Evolutionary conservation across 257 asterid genomes (phyloP).

Genomic region (Plectranthus barbatus): DNA sequence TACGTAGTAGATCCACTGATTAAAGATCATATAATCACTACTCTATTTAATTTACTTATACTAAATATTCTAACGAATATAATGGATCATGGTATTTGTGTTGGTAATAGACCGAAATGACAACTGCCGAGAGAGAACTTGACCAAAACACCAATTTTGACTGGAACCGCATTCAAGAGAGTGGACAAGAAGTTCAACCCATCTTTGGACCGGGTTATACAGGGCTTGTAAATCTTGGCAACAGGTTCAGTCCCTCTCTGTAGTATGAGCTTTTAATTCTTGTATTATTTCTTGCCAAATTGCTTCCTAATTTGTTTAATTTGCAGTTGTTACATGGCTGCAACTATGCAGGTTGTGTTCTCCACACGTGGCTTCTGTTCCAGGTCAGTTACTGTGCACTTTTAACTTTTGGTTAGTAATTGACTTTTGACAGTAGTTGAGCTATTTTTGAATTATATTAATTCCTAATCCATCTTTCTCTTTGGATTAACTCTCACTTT

Average conservation of each 20-base stretch:
- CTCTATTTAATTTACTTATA: too few relatives aligned
- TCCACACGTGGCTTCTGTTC: slow-evolving; percentile 70
- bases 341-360: slow-evolving; percentile 91
- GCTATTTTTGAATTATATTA: background rate
- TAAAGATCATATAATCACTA: too few relatives aligned
- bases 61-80: too few relatives aligned
- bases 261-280: background rate
- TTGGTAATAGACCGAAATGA: slow-evolving; percentile 75
- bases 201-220: slow-evolving; percentile 96
- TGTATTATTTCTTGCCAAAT: slow-evolving; percentile 1
- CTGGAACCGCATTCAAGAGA: slow-evolving; percentile 99
- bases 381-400: slow-evolving; percentile 41
- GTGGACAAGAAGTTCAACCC: slow-evolving; percentile 80
- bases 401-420: slow-evolving; percentile 3
- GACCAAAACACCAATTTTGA: slow-evolving; percentile 90
- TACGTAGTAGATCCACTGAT: too few relatives aligned
- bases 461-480: slow-evolving; percentile 1
- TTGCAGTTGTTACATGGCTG: slow-evolving; percentile 96
- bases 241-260: slow-evolving; percentile 47
- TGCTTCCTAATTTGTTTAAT: slow-evolving; percentile 13
- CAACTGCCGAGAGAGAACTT: slow-evolving; percentile 97
- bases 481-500: slow-evolving; percentile 15
- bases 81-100: slow-evolving; percentile 1
- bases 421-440: background rate
- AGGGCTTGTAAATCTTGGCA: slow-evolving; percentile 95